A percentile compares a stretch with the other conserved stretches of the same genome.
These are phyloP conservation scores for Pseudoturritis turrita DNA, from an alignment of 345 rosid species.

Conservation along the genomic window DNA sequence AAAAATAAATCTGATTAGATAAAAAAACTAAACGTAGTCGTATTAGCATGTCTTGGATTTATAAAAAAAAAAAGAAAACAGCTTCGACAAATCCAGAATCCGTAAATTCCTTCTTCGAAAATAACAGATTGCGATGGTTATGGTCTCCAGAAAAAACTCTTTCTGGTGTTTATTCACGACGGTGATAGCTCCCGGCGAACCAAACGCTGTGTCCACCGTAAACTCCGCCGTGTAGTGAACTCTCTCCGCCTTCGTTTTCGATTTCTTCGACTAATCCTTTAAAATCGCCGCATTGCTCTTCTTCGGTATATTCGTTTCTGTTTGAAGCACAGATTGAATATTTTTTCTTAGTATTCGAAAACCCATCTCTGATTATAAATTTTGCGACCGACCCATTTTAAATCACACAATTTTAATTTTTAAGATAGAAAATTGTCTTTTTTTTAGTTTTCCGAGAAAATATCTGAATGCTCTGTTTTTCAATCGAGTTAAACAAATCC, in stretches of 20 bases:
- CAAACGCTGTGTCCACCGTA: constrained; percentile 63
- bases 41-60: no score
- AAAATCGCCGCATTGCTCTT: constrained; percentile 67
- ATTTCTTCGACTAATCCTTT: constrained; percentile 78
- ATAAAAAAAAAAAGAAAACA: no score
- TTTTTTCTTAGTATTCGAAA: neutral
- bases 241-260: constrained; percentile 65
- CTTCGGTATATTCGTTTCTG: constrained; percentile 73
- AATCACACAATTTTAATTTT: no score
- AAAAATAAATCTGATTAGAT: no score
- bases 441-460: neutral
- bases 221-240: constrained; percentile 92
- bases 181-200: constrained; percentile 82
- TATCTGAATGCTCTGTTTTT: neutral
- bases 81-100: no score
- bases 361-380: no score
- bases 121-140: no score
- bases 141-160: constrained; percentile 81
- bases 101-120: no score
- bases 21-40: no score
- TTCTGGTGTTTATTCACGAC: constrained; percentile 78
- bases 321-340: neutral
- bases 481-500: constrained; percentile 21
- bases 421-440: no score
- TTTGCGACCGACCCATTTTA: no score